A percentile compares a stretch with the other conserved stretches of the same genome.
Evolutionary conservation across 2,329 filamentous ascomycete genomes (phyloP).

Genomic region (Neofusicoccum cordaticola): DNA sequence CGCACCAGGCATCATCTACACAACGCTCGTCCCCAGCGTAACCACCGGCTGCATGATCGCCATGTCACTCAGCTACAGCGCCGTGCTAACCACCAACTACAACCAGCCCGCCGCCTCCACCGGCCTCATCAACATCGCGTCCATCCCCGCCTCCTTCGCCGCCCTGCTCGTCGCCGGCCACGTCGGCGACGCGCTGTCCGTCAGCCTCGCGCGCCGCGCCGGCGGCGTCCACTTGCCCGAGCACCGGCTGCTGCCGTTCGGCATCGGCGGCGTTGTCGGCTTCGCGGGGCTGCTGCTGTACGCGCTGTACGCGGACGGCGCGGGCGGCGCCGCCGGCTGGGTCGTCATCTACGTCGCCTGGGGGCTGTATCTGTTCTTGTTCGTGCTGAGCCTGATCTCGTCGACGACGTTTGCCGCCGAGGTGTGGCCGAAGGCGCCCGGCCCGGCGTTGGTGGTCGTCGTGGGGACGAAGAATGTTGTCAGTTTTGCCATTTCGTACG

Average conservation of each 20-base stretch:
- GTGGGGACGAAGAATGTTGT: conserved; percentile 36
- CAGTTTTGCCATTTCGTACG: conserved; percentile 31
- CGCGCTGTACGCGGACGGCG: background rate
- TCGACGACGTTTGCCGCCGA: conserved; percentile 31
- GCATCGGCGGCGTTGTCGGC: conserved; percentile 23
- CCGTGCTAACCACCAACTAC: conserved; percentile 34
- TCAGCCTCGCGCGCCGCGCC: too few relatives aligned
- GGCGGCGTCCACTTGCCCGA: too few relatives aligned
- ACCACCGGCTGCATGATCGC: conserved; percentile 37
- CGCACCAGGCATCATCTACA: conserved; percentile 40
- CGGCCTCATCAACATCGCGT: conserved; percentile 18
- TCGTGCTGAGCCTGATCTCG: conserved; percentile 28
- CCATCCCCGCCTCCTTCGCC: conserved; percentile 21
- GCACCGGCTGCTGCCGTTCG: too few relatives aligned
- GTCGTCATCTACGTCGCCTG: conserved; percentile 31
- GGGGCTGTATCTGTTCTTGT: conserved; percentile 26
- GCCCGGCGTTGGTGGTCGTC: conserved; percentile 35
- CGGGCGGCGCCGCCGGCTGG: background rate
- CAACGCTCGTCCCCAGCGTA: conserved; percentile 38
- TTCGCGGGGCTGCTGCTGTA: conserved; percentile 19
- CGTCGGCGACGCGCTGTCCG: conserved; percentile 15
- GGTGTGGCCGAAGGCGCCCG: conserved; percentile 30
- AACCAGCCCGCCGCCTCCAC: conserved; percentile 29
- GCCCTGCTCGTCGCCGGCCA: conserved; percentile 28
- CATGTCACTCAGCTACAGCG: conserved; percentile 40